A percentile compares a stretch with the other conserved stretches of the same genome.
phyloP scores from a whole-genome alignment of 148 eudicot species.

The Camellia lanceoleosa region DNA sequence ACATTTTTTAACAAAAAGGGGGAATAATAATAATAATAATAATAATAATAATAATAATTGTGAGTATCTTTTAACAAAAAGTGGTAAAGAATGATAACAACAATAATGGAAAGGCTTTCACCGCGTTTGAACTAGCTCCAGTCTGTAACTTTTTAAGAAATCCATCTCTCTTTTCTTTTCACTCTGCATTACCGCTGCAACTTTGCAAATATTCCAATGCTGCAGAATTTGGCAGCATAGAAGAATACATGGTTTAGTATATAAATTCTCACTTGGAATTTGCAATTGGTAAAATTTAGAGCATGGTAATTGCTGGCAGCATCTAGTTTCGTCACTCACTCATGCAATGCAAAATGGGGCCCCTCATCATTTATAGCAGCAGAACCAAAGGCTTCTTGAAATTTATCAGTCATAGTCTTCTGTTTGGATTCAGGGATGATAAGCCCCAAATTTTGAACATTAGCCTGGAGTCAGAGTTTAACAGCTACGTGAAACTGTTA shows the following conservation, averaged over 20 bases:
- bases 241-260: conserved; percentile 5
- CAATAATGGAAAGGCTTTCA: conserved; percentile 14
- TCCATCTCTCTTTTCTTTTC: conserved; percentile 65
- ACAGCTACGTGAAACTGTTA: conserved; percentile 1
- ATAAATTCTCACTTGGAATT: conserved; percentile 3
- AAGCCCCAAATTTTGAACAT: conserved; percentile 30
- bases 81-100: neutral
- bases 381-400: conserved; percentile 71
- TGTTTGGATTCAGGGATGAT: conserved; percentile 27
- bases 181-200: conserved; percentile 67
- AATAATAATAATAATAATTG: neutral
- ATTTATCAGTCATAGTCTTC: conserved; percentile 78
- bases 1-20: neutral
- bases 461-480: conserved; percentile 32
- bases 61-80: too few relatives aligned
- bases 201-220: conserved; percentile 60
- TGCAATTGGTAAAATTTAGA: neutral
- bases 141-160: conserved; percentile 45
- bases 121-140: conserved; percentile 49
- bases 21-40: neutral
- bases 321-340: conserved; percentile 46
- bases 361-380: conserved; percentile 35
- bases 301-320: conserved; percentile 6
- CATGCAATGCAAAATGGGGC: conserved; percentile 28
- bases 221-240: conserved; percentile 25